Percentiles rank a stretch among this genome's conserved stretches.
These are phyloP conservation scores for Lantana camara DNA, from an alignment of 257 asterid species.

Conservation along the genomic window DNA sequence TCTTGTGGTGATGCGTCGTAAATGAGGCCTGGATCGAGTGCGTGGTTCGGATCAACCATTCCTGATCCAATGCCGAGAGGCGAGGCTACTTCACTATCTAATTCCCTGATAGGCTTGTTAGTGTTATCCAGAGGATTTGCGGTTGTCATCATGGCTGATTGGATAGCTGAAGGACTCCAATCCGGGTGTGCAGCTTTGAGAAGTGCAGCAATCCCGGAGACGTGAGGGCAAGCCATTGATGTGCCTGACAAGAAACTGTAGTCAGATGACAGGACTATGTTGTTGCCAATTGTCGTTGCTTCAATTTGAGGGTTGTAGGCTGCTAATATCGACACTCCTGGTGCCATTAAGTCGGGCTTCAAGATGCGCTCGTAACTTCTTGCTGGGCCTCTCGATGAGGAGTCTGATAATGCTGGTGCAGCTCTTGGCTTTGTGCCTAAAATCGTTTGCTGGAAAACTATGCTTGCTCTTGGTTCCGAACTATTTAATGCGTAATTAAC, in stretches of 20 bases:
- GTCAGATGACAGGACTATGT: slow-evolving; percentile 23
- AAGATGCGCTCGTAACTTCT: slow-evolving; percentile 28
- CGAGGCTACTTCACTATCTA: slow-evolving; percentile 7
- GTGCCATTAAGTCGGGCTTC: slow-evolving; percentile 40
- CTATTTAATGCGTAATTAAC: slow-evolving; percentile 10
- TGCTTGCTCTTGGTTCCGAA: slow-evolving; percentile 22
- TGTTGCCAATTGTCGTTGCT: slow-evolving; percentile 22
- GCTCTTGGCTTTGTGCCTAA: slow-evolving; percentile 33
- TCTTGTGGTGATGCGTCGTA: slow-evolving; percentile 38
- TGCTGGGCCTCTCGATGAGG: slow-evolving; percentile 34
- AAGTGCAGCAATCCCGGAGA: slow-evolving; percentile 40
- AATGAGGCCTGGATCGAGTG: slow-evolving; percentile 40
- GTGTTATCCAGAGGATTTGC: slow-evolving; percentile 41
- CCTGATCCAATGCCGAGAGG: slow-evolving; percentile 44
- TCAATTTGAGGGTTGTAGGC: slow-evolving; percentile 21
- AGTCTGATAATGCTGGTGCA: slow-evolving; percentile 25
- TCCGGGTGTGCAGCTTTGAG: slow-evolving; percentile 43
- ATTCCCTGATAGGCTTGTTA: slow-evolving; percentile 33
- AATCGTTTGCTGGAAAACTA: slow-evolving; percentile 31
- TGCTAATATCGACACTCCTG: slow-evolving; percentile 35
- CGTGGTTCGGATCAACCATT: slow-evolving; percentile 39
- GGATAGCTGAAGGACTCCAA: slow-evolving; percentile 44
- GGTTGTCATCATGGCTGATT: slow-evolving; percentile 49
- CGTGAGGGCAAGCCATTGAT: slow-evolving; percentile 49
- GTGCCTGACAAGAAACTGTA: slow-evolving; percentile 39